Evolutionary conservation across 352 stramenopile genomes (phyloP).

Genomic region (Phytophthora pisi): DNA sequence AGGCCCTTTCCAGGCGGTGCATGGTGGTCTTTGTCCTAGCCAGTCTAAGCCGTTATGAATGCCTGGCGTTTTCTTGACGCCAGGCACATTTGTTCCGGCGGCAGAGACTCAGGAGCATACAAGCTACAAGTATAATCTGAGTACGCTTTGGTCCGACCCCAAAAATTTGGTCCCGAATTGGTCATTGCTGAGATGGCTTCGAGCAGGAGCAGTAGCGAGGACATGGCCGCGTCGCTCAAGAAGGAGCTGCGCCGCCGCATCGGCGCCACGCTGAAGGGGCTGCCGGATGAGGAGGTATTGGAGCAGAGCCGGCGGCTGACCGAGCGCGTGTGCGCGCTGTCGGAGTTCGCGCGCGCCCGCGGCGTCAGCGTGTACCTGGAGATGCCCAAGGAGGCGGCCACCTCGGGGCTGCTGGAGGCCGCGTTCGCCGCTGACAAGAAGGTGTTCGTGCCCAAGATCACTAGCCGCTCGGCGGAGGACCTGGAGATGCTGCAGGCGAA

Average conservation of each 20-base stretch:
- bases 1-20: slow-evolving; percentile 26
- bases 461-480: slow-evolving; percentile 60
- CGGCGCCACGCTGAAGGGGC: slow-evolving; percentile 41
- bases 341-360: slow-evolving; percentile 50
- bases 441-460: slow-evolving; percentile 92
- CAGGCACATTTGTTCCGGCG: slow-evolving; percentile 1
- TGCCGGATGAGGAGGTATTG: slow-evolving; percentile 52
- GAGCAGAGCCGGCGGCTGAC: slow-evolving; percentile 59
- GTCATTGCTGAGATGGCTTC: not conserved
- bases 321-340: slow-evolving; percentile 49
- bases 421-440: slow-evolving; percentile 72
- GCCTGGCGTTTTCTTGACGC: slow-evolving; percentile 24
- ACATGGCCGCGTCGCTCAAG: slow-evolving; percentile 52
- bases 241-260: slow-evolving; percentile 68
- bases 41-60: slow-evolving; percentile 16
- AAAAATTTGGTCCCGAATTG: slow-evolving; percentile 10
- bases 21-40: slow-evolving; percentile 11
- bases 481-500: slow-evolving; percentile 77
- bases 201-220: slow-evolving; percentile 23
- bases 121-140: slow-evolving; percentile 7
- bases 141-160: slow-evolving; percentile 9
- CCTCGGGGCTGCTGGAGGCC: slow-evolving; percentile 48
- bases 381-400: slow-evolving; percentile 85
- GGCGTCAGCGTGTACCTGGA: slow-evolving; percentile 84
- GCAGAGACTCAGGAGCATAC: slow-evolving; percentile 15